Evolutionary conservation across 108 stramenopile genomes (phyloP), one percentile per base, ranked within the genome.

Genomic region (Halocafeteria seosinensis): DNA sequence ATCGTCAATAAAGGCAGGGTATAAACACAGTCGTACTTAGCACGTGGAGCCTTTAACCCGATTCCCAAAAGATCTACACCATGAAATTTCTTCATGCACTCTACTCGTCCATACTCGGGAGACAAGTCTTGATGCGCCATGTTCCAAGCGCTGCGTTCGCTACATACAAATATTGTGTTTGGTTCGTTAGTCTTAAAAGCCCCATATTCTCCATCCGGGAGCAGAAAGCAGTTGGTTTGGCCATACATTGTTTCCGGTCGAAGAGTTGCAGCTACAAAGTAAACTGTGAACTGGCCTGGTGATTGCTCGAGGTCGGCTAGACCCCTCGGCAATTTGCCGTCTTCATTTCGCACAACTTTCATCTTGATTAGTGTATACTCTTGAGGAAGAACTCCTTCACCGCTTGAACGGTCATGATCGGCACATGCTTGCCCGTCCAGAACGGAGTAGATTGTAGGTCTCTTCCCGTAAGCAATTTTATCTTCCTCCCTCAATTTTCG

Each of bases 181-280:
- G 60, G 58, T 62, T 71, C 66, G 28, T 85, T 81, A 68, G 90
- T 68, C 71, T 85, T 79, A 73, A 88, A 98, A 24, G 91, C 91
- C 51, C 95, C 95, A 73, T 98, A 98, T 71, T 89, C 89, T 57
- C 92, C 92, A 30, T 79, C 77, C 29, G 95, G 95, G 37, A 94
- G 79, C 32, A 94, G 90, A 69, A 90, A 98, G 87, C 92, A 94
- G 73, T 98, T 98, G 50, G 95, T 98, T 77, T 98, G 95, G 8
- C 95, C 95, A 67, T 94, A 94, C 95, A 98, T 98, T 13, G 95
- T 98, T 79, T 98, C 95, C 4, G 95, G 95, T 28, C 95, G 84
- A 38, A 98, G 82, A 26, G 95, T 98, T 11, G 95, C 95, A 12
- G 95, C 91, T 0, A 89, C 95, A 42, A 98, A 70, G 72, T 81